Evolutionary conservation across 2,329 filamentous ascomycete genomes (phyloP).

Genomic region (Aspergillus sp.): DNA sequence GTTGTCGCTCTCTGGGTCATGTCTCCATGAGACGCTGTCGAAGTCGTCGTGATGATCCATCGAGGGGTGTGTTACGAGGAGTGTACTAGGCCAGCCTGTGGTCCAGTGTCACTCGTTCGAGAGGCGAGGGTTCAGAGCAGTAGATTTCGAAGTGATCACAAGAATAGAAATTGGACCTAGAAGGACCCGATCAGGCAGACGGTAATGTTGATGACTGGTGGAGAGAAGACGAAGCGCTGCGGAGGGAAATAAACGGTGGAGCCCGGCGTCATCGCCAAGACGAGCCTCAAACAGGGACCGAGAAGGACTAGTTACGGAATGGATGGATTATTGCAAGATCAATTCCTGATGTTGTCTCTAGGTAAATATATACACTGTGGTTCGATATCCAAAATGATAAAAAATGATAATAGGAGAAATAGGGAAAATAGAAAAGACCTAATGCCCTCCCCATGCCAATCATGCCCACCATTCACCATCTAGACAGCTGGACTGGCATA

Average conservation of each 20-base stretch:
- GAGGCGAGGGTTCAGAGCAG: too few species aligned
- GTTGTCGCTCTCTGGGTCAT: conserved; percentile 46
- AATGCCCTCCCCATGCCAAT: background rate
- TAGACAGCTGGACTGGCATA: background rate
- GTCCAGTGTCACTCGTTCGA: too few species aligned
- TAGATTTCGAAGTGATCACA: too few species aligned
- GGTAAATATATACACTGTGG: too few species aligned
- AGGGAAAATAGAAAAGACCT: too few species aligned
- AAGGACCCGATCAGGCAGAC: background rate
- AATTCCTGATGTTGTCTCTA: too few species aligned
- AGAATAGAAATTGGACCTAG: background rate
- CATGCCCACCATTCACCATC: too few species aligned
- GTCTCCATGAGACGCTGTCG: conserved; percentile 71
- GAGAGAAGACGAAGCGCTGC: background rate
- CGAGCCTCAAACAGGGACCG: background rate
- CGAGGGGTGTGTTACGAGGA: conserved; percentile 12
- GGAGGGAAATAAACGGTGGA: background rate
- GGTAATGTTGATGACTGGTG: background rate
- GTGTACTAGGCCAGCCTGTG: too few species aligned
- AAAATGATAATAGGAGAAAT: too few species aligned
- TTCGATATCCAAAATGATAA: too few species aligned
- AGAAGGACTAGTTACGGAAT: background rate
- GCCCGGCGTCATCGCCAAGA: background rate
- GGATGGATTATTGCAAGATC: too few species aligned
- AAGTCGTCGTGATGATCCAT: conserved; percentile 60